phyloP scores from a whole-genome alignment of 228 moss, liverwort and hornwort species.

The Sphagnum magellanicum region DNA sequence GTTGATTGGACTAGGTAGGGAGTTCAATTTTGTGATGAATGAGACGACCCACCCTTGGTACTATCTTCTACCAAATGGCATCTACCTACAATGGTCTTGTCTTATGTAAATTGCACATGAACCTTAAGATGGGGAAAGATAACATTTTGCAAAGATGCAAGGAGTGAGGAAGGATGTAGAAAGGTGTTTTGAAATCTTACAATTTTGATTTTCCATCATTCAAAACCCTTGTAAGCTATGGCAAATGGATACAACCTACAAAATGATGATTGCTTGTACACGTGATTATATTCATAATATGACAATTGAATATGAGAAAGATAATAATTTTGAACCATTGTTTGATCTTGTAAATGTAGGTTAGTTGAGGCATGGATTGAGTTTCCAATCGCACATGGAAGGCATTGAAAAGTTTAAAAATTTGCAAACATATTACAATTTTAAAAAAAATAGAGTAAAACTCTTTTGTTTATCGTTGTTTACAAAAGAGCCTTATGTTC shows the following conservation, averaged over 20 bases:
- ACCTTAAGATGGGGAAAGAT: neutral
- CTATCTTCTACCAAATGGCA: neutral
- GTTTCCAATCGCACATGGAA: neutral
- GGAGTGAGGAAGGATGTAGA: constrained; percentile 2
- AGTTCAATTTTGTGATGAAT: neutral
- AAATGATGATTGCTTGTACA: neutral
- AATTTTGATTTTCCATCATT: neutral
- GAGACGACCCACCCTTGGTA: neutral
- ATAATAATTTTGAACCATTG: neutral
- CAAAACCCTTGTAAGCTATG: neutral
- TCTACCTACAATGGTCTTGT: neutral
- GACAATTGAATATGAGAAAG: constrained; percentile 1
- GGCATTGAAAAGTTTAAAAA: constrained; percentile 1
- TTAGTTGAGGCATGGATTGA: neutral
- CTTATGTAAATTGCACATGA: neutral
- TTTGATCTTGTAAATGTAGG: neutral
- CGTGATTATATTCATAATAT: constrained; percentile 7
- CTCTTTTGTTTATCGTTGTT: neutral
- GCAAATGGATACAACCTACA: neutral
- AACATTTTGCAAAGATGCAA: constrained; percentile 1
- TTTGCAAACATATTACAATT: neutral
- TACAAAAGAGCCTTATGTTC: no score
- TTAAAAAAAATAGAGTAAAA: neutral
- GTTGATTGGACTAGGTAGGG: neutral
- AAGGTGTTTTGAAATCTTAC: neutral